These are phyloP conservation scores for Coffea canephora DNA, from an alignment of 257 asterid species.

Conservation along the genomic window DNA sequence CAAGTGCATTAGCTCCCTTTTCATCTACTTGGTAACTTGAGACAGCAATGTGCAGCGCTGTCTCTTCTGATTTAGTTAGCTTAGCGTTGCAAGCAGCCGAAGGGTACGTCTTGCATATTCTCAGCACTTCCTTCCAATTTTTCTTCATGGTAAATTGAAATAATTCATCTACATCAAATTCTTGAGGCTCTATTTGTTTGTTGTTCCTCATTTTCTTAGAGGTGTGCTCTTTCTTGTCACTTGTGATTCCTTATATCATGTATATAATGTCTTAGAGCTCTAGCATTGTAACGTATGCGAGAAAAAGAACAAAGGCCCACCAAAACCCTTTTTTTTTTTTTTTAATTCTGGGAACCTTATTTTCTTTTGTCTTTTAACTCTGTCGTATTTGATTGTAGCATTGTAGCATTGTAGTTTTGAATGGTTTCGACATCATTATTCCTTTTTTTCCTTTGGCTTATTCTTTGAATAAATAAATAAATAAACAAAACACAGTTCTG, in stretches of 20 bases:
- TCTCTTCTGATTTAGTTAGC: constrained; percentile 45
- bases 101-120: neutral
- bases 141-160: constrained; percentile 33
- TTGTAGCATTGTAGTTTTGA: too few relatives aligned
- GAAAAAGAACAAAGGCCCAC: too few relatives aligned
- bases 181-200: neutral
- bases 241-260: neutral
- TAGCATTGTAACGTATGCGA: neutral
- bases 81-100: neutral
- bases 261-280: neutral
- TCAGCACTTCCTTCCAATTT: constrained; percentile 28
- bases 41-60: constrained; percentile 52
- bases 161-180: constrained; percentile 12
- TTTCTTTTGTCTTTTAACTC: too few relatives aligned
- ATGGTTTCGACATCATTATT: too few relatives aligned
- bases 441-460: too few relatives aligned
- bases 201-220: neutral
- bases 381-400: too few relatives aligned
- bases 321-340: too few relatives aligned
- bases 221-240: neutral
- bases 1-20: neutral
- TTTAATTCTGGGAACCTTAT: too few relatives aligned
- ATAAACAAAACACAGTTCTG: too few relatives aligned
- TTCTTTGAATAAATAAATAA: too few relatives aligned
- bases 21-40: constrained; percentile 28